A percentile compares a stretch with the other conserved stretches of the same genome.
Conservation (phyloP, 2,329 filamentous ascomycete species). For the Scolecobasidium constrictum region DNA sequence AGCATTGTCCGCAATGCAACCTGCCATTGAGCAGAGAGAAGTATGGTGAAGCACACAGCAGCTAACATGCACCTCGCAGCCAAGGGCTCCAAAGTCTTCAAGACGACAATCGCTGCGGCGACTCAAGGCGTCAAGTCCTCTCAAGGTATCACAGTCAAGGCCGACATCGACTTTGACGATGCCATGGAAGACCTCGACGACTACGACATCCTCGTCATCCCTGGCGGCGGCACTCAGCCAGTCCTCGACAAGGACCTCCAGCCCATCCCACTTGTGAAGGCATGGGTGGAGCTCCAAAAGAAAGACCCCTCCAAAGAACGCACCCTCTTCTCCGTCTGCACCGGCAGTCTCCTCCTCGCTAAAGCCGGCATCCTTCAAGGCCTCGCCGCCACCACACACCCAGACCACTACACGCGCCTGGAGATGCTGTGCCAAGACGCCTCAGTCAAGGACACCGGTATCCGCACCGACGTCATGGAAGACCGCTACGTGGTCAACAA, state of each 20-base stretch:
- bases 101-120: slow-evolving; percentile 39
- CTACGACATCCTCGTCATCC: slow-evolving; percentile 69
- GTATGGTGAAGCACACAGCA: too few relatives aligned
- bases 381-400: slow-evolving; percentile 71
- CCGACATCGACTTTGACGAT: slow-evolving; percentile 69
- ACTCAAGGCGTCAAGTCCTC: slow-evolving; percentile 37
- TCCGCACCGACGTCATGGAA: slow-evolving; percentile 75
- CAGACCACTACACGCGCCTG: slow-evolving; percentile 67
- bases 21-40: too few relatives aligned
- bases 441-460: slow-evolving; percentile 56
- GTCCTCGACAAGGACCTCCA: slow-evolving; percentile 51
- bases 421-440: slow-evolving; percentile 72
- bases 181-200: slow-evolving; percentile 62
- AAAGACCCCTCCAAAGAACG: slow-evolving; percentile 69
- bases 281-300: slow-evolving; percentile 70
- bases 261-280: slow-evolving; percentile 61
- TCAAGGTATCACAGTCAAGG: slow-evolving; percentile 59
- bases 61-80: slow-evolving; percentile 23
- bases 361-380: slow-evolving; percentile 68
- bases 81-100: slow-evolving; percentile 36
- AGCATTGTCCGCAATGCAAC: too few relatives aligned
- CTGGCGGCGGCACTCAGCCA: slow-evolving; percentile 57
- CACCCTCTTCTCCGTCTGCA: slow-evolving; percentile 70
- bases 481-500: slow-evolving; percentile 87
- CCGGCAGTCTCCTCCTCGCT: slow-evolving; percentile 67